A percentile compares a stretch with the other conserved stretches of the same genome.
Conservation (phyloP, 768 basidiomycete species). For the Wakefieldia striispora region DNA sequence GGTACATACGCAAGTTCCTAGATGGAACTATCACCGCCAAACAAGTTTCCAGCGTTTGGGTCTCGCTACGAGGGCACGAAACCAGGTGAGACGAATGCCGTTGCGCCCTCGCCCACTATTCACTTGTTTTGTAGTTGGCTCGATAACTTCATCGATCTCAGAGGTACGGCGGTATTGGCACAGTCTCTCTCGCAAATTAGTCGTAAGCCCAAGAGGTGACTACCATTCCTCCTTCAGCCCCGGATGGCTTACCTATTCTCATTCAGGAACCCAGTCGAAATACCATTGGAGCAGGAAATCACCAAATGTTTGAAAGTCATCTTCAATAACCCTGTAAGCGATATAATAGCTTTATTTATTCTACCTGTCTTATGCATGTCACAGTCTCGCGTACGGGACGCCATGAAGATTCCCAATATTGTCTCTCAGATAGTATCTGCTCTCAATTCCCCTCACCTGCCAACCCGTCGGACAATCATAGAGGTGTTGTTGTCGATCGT, state of each 20-base stretch:
- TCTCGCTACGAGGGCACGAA: slow-evolving; percentile 78
- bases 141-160: slow-evolving; percentile 66
- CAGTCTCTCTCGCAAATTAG: slow-evolving; percentile 75
- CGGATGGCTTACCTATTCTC: slow-evolving; percentile 3
- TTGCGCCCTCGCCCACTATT: slow-evolving; percentile 10
- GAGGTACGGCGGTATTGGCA: slow-evolving; percentile 83
- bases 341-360: background rate
- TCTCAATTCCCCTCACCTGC: slow-evolving; percentile 76
- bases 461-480: slow-evolving; percentile 71
- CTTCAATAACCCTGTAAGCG: slow-evolving; percentile 61
- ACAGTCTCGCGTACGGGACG: slow-evolving; percentile 69
- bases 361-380: slow-evolving; percentile 9
- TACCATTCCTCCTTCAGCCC: background rate
- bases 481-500: slow-evolving; percentile 78
- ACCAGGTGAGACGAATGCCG: slow-evolving; percentile 52
- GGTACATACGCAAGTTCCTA: slow-evolving; percentile 90
- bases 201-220: slow-evolving; percentile 67
- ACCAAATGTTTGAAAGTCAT: slow-evolving; percentile 85
- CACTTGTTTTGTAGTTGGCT: slow-evolving; percentile 62
- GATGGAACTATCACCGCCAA: slow-evolving; percentile 81
- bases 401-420: slow-evolving; percentile 67
- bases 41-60: slow-evolving; percentile 72
- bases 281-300: slow-evolving; percentile 79
- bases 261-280: slow-evolving; percentile 46
- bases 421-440: slow-evolving; percentile 80